Evolutionary conservation across 2,329 filamentous ascomycete genomes (phyloP), one percentile per base, ranked within the genome.

Genomic region (Arthrobotrys entomopaga): DNA sequence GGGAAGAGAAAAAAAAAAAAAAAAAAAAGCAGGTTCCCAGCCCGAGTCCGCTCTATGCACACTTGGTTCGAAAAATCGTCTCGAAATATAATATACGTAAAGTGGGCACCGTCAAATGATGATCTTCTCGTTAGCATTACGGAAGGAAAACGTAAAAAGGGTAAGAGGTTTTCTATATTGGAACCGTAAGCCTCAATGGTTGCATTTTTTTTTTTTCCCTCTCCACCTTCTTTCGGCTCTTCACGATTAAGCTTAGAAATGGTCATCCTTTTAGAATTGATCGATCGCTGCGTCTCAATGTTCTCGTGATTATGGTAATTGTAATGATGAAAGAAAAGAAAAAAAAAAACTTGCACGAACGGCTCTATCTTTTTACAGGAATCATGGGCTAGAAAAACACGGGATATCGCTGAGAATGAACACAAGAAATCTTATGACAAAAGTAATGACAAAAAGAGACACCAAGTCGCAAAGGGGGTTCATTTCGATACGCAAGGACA

Each of bases 361-460:
- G 29, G 54, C 64, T 69, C 65, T 61, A 69, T 69, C 38, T 54
- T 34, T n/a, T 48, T 69, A 60, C 56, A 69, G 29, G 65, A 52
- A 69, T 56, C 42, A 58, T 54, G 53, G 40, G 43, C 43, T 34
- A 34, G 29, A 34, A 34, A 43, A 46, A 46, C 8, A 46, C 42
- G 42, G 56, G 56, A 59, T 59, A 59, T 59, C 56, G 56, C 56
- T 59, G 56, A 29, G 38, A 42, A 48, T 52, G 56, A 48, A 59
- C 48, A 49, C 42, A 60, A 53, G 48, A 16, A 52, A 20, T 52
- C 42, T 46, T 15, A 46, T 46, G 26, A 16, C n/a, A 48, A 29
- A 46, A 6, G 20, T 20, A 29, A 29, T 40, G 42, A 49, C 10
- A 57, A 52, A 60, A 59, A 67, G 26, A 43, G 53, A 67, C 60